Evolutionary conservation across 768 basidiomycete species (phyloP).

Genomic region (Suillus clintonianus): DNA sequence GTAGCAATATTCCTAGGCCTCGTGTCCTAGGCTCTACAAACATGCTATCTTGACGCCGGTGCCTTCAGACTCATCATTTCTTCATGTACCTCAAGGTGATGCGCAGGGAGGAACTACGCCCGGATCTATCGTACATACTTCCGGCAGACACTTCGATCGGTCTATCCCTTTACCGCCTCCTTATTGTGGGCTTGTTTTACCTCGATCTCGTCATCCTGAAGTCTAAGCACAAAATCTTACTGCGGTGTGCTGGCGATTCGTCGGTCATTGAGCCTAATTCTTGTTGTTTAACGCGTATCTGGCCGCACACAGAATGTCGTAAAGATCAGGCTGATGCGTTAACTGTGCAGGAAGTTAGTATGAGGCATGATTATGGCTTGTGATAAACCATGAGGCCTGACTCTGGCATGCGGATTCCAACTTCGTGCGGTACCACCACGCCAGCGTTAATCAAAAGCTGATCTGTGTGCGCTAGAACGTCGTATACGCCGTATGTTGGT

Average conservation of each 20-base stretch:
- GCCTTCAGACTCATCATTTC: not conserved
- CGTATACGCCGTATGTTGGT: not conserved
- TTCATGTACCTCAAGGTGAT: not conserved
- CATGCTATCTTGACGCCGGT: constrained; percentile 1
- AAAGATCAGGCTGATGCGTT: not conserved
- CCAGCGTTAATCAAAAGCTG: not conserved
- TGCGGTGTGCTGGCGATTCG: not conserved
- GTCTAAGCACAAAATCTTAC: not conserved
- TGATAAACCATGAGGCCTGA: not conserved
- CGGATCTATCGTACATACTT: not conserved
- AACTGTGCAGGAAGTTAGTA: not conserved
- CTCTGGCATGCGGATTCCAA: not conserved
- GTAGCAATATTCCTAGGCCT: not conserved
- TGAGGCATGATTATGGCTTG: not conserved
- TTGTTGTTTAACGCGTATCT: not conserved
- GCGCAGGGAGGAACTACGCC: not conserved
- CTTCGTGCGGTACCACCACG: not conserved
- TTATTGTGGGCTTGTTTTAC: not conserved
- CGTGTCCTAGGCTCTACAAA: not conserved
- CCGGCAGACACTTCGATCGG: not conserved
- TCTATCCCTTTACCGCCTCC: not conserved
- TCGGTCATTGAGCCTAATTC: too few species aligned
- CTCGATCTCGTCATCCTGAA: not conserved
- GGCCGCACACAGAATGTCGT: not conserved
- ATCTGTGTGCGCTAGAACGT: not conserved